Conservation (phyloP, 1,284 basidiomycete species). For the Leucoagaricus sp. region DNA sequence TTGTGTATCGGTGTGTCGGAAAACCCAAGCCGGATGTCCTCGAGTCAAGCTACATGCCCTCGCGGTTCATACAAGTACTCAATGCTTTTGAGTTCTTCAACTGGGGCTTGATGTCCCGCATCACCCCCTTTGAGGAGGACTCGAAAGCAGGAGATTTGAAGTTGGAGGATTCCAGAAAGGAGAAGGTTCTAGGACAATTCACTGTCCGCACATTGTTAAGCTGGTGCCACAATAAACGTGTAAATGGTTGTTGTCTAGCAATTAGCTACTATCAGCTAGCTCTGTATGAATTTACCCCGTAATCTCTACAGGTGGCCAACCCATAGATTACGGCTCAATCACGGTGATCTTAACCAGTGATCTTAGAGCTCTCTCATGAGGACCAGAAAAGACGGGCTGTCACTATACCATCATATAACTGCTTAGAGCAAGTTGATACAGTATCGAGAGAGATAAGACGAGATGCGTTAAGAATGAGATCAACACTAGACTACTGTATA, state of each 20-base stretch:
- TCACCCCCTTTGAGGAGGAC: conserved; percentile 44
- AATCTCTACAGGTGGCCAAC: no score
- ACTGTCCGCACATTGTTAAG: conserved; percentile 60
- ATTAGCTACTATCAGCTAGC: conserved; percentile 48
- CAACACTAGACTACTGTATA: no score
- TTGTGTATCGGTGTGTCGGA: conserved; percentile 60
- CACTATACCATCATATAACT: no score
- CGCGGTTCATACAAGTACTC: conserved; percentile 62
- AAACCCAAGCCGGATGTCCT: no score
- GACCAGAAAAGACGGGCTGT: no score
- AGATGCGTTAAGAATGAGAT: no score
- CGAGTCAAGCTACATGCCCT: conserved; percentile 50
- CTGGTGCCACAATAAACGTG: conserved; percentile 69
- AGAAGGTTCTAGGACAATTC: conserved; percentile 52
- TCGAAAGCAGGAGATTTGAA: conserved; percentile 36
- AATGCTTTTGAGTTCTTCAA: conserved; percentile 70
- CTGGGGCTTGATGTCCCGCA: conserved; percentile 55
- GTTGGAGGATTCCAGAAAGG: conserved; percentile 32
- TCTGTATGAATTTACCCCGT: no score
- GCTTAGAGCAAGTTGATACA: no score
- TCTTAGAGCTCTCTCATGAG: no score
- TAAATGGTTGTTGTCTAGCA: conserved; percentile 71
- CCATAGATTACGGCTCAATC: no score
- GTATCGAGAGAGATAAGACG: no score
- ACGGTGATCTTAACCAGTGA: no score